These are phyloP conservation scores for Geum urbanum DNA, from an alignment of 306 rosid genomes.

Conservation along the genomic window DNA sequence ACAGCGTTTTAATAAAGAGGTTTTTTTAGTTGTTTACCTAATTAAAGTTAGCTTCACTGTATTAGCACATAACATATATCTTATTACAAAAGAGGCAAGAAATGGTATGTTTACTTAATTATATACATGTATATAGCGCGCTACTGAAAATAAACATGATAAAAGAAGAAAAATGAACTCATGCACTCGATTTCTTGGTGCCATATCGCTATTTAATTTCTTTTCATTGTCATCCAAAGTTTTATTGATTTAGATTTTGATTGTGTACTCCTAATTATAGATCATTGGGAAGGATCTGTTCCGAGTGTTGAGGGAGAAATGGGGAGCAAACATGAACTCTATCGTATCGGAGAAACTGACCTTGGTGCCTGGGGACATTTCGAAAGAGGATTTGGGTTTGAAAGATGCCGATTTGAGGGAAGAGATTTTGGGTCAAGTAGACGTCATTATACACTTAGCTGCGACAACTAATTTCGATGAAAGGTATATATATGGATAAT, in stretches of 20 bases:
- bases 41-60: no score
- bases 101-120: no score
- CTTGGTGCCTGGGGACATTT: constrained; percentile 61
- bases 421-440: constrained; percentile 39
- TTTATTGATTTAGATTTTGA: background rate
- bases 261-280: constrained; percentile 17
- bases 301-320: constrained; percentile 44
- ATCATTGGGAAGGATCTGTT: constrained; percentile 65
- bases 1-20: constrained; percentile 55
- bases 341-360: constrained; percentile 46
- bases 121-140: no score
- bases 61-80: no score
- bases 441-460: constrained; percentile 65
- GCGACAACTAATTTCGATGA: constrained; percentile 77
- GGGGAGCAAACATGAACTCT: constrained; percentile 42
- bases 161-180: background rate
- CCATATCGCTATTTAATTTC: background rate
- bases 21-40: constrained; percentile 19
- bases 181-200: background rate
- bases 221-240: background rate
- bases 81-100: background rate
- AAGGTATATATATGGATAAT: constrained; percentile 37
- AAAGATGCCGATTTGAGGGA: constrained; percentile 40
- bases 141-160: background rate
- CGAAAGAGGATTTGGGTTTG: constrained; percentile 45